These are phyloP conservation scores for Alisma plantagoaquatica DNA, from an alignment of 106 monocot species.

Conservation along the genomic window DNA sequence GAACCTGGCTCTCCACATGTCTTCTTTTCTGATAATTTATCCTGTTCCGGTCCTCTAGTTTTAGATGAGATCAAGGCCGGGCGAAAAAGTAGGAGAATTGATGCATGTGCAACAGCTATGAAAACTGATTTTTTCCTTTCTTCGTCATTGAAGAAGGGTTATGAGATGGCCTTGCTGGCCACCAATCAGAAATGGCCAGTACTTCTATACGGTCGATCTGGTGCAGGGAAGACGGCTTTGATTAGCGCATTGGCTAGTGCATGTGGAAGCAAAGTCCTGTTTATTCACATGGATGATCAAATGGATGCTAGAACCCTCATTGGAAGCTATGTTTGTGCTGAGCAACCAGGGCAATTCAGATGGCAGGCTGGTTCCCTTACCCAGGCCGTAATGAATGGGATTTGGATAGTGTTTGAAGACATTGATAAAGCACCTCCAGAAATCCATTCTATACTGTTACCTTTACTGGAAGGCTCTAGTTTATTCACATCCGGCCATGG, in stretches of 20 bases:
- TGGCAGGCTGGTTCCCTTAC: slow-evolving; percentile 95
- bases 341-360: slow-evolving; percentile 85
- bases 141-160: slow-evolving; percentile 48
- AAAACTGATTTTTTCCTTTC: slow-evolving; percentile 58
- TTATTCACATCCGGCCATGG: slow-evolving; percentile 70
- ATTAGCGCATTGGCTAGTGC: slow-evolving; percentile 50
- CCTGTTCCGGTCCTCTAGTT: too few relatives aligned
- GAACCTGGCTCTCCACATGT: too few relatives aligned
- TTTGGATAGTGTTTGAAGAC: slow-evolving; percentile 92
- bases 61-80: too few relatives aligned
- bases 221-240: slow-evolving; percentile 78
- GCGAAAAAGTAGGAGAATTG: too few relatives aligned
- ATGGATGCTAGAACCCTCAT: slow-evolving; percentile 85
- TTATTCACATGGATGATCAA: slow-evolving; percentile 96
- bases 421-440: slow-evolving; percentile 95
- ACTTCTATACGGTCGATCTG: slow-evolving; percentile 69
- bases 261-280: slow-evolving; percentile 57
- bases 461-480: slow-evolving; percentile 82
- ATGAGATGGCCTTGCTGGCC: slow-evolving; percentile 68
- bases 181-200: slow-evolving; percentile 84
- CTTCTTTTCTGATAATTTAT: too few relatives aligned
- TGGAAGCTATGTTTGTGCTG: slow-evolving; percentile 80
- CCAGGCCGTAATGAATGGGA: slow-evolving; percentile 26
- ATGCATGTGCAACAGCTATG: too few relatives aligned
- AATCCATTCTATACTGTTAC: slow-evolving; percentile 70